These are phyloP conservation scores for Hypomyces rosellus DNA, from an alignment of 2,329 filamentous ascomycete species.

Conservation along the genomic window DNA sequence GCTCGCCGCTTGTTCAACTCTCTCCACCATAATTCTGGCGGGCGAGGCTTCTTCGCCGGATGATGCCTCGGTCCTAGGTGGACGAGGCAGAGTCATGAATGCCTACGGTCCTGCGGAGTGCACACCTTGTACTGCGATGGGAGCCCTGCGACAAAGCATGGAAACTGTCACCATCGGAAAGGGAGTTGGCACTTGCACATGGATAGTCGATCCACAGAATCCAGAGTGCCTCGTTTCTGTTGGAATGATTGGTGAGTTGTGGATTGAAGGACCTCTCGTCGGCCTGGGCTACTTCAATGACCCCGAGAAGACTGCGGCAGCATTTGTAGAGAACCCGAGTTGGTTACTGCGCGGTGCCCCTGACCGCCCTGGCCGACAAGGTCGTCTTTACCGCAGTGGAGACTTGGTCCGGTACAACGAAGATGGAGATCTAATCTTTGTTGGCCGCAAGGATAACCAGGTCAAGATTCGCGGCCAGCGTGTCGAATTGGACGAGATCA, in stretches of 20 bases:
- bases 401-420: conserved; percentile 34
- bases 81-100: neutral
- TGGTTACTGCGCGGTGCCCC: neutral
- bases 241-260: neutral
- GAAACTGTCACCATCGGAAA: neutral
- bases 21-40: neutral
- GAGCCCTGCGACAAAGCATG: too few species aligned
- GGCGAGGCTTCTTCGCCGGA: neutral
- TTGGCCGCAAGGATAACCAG: conserved; percentile 50
- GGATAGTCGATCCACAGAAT: conserved; percentile 8
- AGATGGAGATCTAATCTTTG: conserved; percentile 35
- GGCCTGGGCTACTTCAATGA: neutral
- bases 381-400: conserved; percentile 29
- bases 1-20: neutral
- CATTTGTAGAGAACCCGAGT: neutral
- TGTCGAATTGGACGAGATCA: conserved; percentile 35
- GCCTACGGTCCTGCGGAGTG: neutral
- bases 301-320: neutral
- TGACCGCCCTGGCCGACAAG: neutral
- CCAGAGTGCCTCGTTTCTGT: neutral
- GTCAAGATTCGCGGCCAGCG: conserved; percentile 53
- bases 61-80: neutral
- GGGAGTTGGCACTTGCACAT: neutral
- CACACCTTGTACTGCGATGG: too few species aligned
- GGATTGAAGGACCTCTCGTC: neutral